Percentiles rank a stretch among this genome's conserved stretches.
Conservation (phyloP, 2,329 filamentous ascomycete species). For the Neofusicoccum sp. region DNA sequence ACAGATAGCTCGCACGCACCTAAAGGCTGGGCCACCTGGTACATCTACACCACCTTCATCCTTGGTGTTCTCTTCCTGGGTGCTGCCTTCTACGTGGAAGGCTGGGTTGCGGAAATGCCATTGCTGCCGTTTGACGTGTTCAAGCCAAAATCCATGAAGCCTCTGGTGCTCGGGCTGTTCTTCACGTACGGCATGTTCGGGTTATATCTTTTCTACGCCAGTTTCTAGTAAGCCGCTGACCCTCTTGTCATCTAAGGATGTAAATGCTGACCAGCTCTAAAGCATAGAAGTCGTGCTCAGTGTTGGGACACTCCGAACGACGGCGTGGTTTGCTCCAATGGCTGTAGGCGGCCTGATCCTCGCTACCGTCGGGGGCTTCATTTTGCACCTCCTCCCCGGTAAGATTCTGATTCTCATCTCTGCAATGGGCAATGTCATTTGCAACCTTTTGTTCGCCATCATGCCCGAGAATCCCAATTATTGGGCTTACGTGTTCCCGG, state of each 20-base stretch:
- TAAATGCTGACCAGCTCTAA: conserved; percentile 33
- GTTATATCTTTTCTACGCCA: conserved; percentile 42
- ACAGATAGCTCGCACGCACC: conserved; percentile 71
- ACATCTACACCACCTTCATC: conserved; percentile 67
- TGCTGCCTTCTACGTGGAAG: conserved; percentile 69
- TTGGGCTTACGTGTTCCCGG: conserved; percentile 75
- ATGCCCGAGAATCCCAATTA: conserved; percentile 49
- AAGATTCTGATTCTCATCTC: conserved; percentile 65
- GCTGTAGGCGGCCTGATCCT: conserved; percentile 69
- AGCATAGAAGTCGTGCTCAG: conserved; percentile 55
- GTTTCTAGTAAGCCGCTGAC: conserved; percentile 31
- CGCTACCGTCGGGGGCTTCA: conserved; percentile 62
- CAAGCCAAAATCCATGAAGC: conserved; percentile 65
- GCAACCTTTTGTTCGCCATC: conserved; percentile 65
- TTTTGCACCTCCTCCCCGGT: conserved; percentile 64
- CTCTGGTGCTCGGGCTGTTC: conserved; percentile 37
- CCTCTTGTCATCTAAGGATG: conserved; percentile 21
- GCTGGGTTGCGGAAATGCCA: conserved; percentile 68
- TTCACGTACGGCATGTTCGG: conserved; percentile 50
- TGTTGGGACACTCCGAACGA: conserved; percentile 57
- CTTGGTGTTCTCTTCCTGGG: conserved; percentile 63
- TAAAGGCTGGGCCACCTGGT: conserved; percentile 72
- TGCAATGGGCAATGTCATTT: conserved; percentile 59
- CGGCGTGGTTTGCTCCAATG: conserved; percentile 70
- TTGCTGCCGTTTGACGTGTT: conserved; percentile 73